These are phyloP conservation scores for Blastobotrys terrestris DNA, from an alignment of 805 yeast species.

Conservation along the genomic window DNA sequence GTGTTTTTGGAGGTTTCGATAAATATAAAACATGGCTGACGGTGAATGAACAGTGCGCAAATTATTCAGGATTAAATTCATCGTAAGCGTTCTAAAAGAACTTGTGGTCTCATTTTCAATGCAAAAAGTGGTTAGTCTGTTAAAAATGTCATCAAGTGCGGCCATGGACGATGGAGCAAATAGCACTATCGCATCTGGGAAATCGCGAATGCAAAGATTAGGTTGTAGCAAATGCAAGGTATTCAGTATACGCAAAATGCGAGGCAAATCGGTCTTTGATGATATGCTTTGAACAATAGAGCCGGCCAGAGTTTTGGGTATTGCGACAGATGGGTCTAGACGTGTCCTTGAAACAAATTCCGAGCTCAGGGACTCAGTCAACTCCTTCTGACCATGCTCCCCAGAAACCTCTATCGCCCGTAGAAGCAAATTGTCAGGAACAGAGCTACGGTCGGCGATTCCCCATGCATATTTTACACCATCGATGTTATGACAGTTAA, in stretches of 20 bases:
- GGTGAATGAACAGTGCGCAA: neutral
- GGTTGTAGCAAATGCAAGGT: neutral
- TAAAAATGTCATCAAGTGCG: neutral
- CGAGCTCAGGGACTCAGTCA: neutral
- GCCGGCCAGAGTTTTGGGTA: neutral
- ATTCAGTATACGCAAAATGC: neutral
- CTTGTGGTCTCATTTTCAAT: neutral
- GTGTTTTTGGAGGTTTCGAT: conserved; percentile 4
- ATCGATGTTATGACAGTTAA: neutral
- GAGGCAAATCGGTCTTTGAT: neutral
- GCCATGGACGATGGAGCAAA: neutral
- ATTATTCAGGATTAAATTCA: neutral
- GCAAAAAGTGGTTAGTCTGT: neutral
- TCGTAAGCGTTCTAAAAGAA: neutral
- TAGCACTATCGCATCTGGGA: neutral
- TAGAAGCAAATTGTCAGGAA: neutral
- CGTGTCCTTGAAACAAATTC: neutral
- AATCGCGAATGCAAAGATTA: neutral
- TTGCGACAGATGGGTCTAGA: neutral
- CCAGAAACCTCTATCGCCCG: neutral
- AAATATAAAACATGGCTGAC: conserved; percentile 1
- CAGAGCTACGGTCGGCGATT: neutral
- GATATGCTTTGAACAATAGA: neutral
- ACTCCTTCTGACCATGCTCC: neutral
- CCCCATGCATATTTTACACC: neutral